Conservation (phyloP, 148 eudicot genomes). For the Dysphania ambrosioides region DNA sequence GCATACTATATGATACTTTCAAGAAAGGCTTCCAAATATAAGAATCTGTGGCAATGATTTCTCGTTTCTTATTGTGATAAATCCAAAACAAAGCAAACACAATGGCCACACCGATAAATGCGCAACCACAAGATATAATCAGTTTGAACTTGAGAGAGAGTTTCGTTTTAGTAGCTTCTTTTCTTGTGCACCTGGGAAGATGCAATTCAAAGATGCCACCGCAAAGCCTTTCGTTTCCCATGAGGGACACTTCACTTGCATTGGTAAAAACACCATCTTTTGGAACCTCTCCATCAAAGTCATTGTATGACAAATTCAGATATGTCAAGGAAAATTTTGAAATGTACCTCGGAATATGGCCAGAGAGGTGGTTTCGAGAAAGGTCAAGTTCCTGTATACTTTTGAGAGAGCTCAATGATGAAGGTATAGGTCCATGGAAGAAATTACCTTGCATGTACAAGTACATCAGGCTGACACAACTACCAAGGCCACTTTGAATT, state of each 20-base stretch:
- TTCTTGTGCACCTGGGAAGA: conserved; percentile 27
- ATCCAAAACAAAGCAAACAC: not conserved
- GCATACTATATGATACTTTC: conserved; percentile 18
- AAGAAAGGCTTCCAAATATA: conserved; percentile 6
- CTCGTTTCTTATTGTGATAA: conserved; percentile 11
- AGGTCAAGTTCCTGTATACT: conserved; percentile 3
- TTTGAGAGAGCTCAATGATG: not conserved
- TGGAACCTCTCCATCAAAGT: conserved; percentile 38
- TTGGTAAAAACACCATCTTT: conserved; percentile 30
- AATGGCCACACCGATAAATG: not conserved
- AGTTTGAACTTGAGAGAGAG: conserved; percentile 1
- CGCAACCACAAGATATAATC: not conserved
- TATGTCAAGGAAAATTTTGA: conserved; percentile 6
- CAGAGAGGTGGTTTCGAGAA: not conserved
- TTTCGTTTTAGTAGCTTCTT: not conserved
- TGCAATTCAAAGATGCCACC: conserved; percentile 34
- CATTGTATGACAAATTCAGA: conserved; percentile 34
- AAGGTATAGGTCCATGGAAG: not conserved
- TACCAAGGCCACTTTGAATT: not conserved
- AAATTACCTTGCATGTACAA: not conserved
- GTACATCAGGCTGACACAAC: not conserved
- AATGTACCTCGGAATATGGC: not conserved
- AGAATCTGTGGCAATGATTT: not conserved
- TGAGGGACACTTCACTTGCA: conserved; percentile 20
- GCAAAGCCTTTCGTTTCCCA: conserved; percentile 34